These are phyloP conservation scores for Sclerotinia borealis DNA, from an alignment of 2,329 filamentous ascomycete genomes.

Conservation along the genomic window DNA sequence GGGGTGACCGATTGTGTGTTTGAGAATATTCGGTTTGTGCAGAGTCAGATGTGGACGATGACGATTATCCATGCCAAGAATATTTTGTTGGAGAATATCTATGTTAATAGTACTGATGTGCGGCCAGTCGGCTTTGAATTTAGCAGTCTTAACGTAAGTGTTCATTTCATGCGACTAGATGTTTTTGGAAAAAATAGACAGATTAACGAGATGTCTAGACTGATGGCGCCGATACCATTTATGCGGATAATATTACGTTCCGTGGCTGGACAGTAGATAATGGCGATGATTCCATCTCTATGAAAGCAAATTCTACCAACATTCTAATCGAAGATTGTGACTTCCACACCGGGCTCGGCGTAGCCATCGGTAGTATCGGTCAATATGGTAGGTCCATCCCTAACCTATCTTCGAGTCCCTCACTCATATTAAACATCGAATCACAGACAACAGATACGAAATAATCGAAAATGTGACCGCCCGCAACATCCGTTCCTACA, in stretches of 20 bases:
- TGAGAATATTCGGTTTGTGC: slow-evolving; percentile 44
- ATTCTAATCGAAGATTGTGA: slow-evolving; percentile 44
- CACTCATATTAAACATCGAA: neutral
- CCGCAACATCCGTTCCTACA: slow-evolving; percentile 41
- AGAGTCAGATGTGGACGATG: slow-evolving; percentile 58
- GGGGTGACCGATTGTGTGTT: slow-evolving; percentile 42
- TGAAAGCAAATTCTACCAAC: slow-evolving; percentile 51
- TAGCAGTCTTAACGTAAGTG: slow-evolving; percentile 9
- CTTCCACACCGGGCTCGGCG: slow-evolving; percentile 45
- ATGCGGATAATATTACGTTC: slow-evolving; percentile 46
- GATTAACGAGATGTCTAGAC: slow-evolving; percentile 41
- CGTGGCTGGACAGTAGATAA: slow-evolving; percentile 45
- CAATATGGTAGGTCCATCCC: slow-evolving; percentile 38
- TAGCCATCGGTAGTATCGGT: slow-evolving; percentile 53
- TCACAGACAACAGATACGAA: slow-evolving; percentile 37
- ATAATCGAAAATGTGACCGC: slow-evolving; percentile 44
- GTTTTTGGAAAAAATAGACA: neutral
- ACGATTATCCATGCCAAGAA: slow-evolving; percentile 35
- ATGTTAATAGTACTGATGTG: slow-evolving; percentile 42
- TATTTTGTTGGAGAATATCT: slow-evolving; percentile 44
- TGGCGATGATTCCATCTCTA: slow-evolving; percentile 47
- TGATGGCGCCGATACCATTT: slow-evolving; percentile 46
- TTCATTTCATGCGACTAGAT: no score
- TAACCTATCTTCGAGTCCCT: no score
- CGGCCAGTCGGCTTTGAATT: slow-evolving; percentile 2